Percentiles rank a stretch among this genome's conserved stretches.
phyloP scores from a whole-genome alignment of 148 eudicot genomes.

The Chenopodium quinoa region DNA sequence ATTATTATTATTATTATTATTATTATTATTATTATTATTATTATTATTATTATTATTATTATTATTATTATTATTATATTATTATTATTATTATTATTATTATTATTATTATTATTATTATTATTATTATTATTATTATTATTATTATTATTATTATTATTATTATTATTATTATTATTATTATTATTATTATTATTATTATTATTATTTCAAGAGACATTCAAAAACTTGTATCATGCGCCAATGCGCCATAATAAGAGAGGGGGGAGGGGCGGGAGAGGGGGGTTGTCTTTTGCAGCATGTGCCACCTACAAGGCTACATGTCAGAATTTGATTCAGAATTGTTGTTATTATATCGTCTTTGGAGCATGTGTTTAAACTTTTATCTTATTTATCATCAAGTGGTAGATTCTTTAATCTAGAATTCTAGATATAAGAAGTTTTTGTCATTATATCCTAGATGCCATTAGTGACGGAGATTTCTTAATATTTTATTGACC shows the following conservation, averaged over 20 bases:
- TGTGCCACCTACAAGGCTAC: background rate
- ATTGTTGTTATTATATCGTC: background rate
- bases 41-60: no score
- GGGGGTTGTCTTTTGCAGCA: background rate
- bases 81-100: no score
- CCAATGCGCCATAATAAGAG: background rate
- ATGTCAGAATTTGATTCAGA: background rate
- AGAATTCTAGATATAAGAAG: background rate
- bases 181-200: no score
- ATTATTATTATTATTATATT: no score
- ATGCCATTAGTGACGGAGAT: background rate
- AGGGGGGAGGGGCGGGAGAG: no score
- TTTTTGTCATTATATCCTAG: background rate
- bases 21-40: no score
- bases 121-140: no score
- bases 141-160: no score
- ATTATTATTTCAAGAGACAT: background rate
- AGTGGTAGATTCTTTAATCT: background rate
- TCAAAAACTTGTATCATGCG: background rate
- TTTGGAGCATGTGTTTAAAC: background rate
- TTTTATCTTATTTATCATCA: background rate
- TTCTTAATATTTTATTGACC: slow-evolving; percentile 5
- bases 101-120: no score
- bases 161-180: no score
- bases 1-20: no score